Evolutionary conservation across 345 rosid genomes (phyloP).

Genomic region (Laguncularia racemosa): DNA sequence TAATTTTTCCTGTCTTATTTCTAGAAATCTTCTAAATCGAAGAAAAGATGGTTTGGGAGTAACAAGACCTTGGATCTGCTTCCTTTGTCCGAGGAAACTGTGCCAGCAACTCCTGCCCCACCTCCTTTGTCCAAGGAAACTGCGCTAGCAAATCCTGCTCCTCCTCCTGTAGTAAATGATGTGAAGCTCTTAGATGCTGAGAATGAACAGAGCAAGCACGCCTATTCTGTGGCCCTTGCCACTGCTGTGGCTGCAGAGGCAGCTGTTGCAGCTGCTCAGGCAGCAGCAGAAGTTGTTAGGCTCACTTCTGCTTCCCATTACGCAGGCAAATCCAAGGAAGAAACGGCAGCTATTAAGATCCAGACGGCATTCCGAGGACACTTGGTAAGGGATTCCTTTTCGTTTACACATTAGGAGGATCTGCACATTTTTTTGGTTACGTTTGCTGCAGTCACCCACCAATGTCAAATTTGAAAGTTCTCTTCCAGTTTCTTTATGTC

Average conservation of each 20-base stretch:
- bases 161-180: conserved; percentile 24
- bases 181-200: conserved; percentile 34
- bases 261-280: conserved; percentile 52
- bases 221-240: conserved; percentile 60
- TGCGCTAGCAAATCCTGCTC: conserved; percentile 11
- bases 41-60: conserved; percentile 57
- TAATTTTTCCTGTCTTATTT: not conserved
- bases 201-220: conserved; percentile 52
- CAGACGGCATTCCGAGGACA: conserved; percentile 75
- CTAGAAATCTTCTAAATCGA: conserved; percentile 35
- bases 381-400: conserved; percentile 27
- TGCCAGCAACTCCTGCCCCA: conserved; percentile 9
- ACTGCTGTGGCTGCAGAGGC: conserved; percentile 64
- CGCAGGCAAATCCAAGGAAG: conserved; percentile 58
- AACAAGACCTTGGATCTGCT: conserved; percentile 22
- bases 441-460: no score
- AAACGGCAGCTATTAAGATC: conserved; percentile 62
- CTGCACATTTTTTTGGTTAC: not conserved
- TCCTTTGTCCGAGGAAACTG: conserved; percentile 23
- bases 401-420: not conserved
- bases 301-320: conserved; percentile 34
- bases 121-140: conserved; percentile 24
- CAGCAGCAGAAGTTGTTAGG: conserved; percentile 58
- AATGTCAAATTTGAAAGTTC: no score
- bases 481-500: no score